phyloP scores from a whole-genome alignment of 2,329 filamentous ascomycete species.

The Phoma sp. region DNA sequence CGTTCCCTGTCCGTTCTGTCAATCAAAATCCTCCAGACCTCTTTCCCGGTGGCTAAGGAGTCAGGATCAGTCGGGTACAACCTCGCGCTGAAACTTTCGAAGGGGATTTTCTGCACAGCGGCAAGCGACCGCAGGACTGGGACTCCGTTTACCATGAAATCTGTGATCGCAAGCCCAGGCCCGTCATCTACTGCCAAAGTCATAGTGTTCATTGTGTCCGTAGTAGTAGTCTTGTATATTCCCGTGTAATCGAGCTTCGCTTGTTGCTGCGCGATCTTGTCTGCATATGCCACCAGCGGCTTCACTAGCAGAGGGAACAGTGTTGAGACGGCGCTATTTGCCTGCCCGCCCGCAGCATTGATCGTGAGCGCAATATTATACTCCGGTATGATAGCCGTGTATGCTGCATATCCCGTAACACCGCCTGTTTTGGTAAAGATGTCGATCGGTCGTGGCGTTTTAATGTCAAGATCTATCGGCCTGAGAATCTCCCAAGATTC shows the following conservation, averaged over 20 bases:
- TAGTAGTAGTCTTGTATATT: conserved; percentile 17
- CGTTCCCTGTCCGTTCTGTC: conserved; percentile 18
- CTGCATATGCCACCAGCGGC: conserved; percentile 30
- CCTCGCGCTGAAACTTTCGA: conserved; percentile 24
- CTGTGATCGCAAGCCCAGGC: conserved; percentile 28
- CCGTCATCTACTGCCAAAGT: conserved; percentile 28
- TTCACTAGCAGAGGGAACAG: conserved; percentile 23
- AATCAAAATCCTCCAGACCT: conserved; percentile 29
- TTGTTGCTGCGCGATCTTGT: conserved; percentile 27
- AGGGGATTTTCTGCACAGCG: conserved; percentile 5
- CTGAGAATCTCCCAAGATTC: conserved; percentile 41
- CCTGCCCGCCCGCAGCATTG: conserved; percentile 27
- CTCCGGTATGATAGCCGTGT: conserved; percentile 32
- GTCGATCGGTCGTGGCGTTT: conserved; percentile 29
- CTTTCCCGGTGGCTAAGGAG: conserved; percentile 17
- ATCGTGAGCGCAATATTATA: conserved; percentile 34
- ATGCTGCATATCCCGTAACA: conserved; percentile 31
- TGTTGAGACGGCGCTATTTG: conserved; percentile 14
- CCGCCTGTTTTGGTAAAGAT: conserved; percentile 37
- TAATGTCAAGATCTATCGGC: conserved; percentile 23
- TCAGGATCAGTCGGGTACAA: conserved; percentile 34
- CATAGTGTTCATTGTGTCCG: conserved; percentile 9
- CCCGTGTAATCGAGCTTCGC: conserved; percentile 29
- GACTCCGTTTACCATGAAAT: conserved; percentile 26
- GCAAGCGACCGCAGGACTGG: conserved; percentile 25